phyloP scores from a whole-genome alignment of 2,329 filamentous ascomycete genomes.

The Aspergillus versicolor region DNA sequence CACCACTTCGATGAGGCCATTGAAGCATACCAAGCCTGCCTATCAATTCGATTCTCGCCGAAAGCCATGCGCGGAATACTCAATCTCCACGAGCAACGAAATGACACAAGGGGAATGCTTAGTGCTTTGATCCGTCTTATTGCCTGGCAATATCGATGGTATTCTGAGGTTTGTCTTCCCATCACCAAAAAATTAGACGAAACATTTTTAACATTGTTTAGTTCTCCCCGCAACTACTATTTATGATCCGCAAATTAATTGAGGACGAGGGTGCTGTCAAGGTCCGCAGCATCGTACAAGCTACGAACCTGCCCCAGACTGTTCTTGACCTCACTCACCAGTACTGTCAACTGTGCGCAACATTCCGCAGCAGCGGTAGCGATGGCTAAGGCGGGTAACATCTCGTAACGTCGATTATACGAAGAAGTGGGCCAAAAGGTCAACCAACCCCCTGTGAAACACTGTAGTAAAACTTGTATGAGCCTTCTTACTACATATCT shows the following conservation, averaged over 20 bases:
- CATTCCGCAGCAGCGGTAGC: conserved; percentile 90
- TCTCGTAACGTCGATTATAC: not conserved
- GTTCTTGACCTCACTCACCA: conserved; percentile 94
- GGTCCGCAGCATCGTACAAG: conserved; percentile 94
- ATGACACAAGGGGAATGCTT: conserved; percentile 77
- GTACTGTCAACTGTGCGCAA: conserved; percentile 90
- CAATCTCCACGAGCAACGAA: conserved; percentile 71
- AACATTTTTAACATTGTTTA: conserved; percentile 28
- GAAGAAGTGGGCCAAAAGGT: not conserved
- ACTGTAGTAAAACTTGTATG: not conserved
- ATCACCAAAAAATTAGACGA: not conserved
- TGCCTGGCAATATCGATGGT: conserved; percentile 99
- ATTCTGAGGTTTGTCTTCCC: conserved; percentile 71
- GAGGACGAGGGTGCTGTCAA: conserved; percentile 98
- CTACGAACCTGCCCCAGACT: conserved; percentile 87
- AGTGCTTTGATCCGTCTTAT: conserved; percentile 86
- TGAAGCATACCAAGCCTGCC: conserved; percentile 87
- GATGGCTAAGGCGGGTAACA: conserved; percentile 60
- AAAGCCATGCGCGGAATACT: conserved; percentile 87
- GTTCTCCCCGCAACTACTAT: conserved; percentile 90
- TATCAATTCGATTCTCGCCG: conserved; percentile 85
- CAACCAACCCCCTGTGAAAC: not conserved
- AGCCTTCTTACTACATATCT: not conserved
- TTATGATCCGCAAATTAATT: conserved; percentile 85
- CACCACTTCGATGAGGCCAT: conserved; percentile 90